Evolutionary conservation across 257 asterid genomes (phyloP).

Genomic region (Lithospermum erythrorhizon): DNA sequence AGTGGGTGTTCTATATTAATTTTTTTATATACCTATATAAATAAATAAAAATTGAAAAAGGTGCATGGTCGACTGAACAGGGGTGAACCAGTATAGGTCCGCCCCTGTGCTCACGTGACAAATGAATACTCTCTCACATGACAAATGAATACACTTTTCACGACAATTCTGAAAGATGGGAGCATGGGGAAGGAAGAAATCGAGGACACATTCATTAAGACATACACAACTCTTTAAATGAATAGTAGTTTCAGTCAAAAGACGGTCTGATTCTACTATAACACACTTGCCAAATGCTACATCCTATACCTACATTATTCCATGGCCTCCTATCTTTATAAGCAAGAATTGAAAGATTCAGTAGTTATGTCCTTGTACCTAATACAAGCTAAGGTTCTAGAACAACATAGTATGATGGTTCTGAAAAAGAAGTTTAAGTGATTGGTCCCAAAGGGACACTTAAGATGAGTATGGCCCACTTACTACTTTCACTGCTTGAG

Average conservation of each 20-base stretch:
- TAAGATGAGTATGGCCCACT: conserved; percentile 21
- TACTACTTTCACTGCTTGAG: conserved; percentile 58
- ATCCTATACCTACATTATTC: neutral
- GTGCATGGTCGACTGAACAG: too few species aligned
- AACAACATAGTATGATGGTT: too few species aligned
- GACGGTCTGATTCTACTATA: neutral
- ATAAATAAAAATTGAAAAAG: too few species aligned
- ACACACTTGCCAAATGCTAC: neutral
- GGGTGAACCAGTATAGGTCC: too few species aligned
- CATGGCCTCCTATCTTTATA: neutral
- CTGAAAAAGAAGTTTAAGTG: neutral
- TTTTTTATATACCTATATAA: too few species aligned
- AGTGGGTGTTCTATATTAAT: too few species aligned
- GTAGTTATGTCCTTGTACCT: neutral
- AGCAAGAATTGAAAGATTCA: neutral
- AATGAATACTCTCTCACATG: neutral
- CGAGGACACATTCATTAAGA: too few species aligned
- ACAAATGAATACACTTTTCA: neutral
- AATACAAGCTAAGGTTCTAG: neutral
- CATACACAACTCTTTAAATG: neutral
- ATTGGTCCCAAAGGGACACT: neutral
- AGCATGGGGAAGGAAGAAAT: too few species aligned
- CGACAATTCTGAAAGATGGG: neutral
- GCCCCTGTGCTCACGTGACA: too few species aligned
- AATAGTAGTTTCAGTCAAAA: neutral